Base-by-base conservation (phyloP, 495 filamentous ascomycete species). In the Trichoderma gamsii region DNA sequence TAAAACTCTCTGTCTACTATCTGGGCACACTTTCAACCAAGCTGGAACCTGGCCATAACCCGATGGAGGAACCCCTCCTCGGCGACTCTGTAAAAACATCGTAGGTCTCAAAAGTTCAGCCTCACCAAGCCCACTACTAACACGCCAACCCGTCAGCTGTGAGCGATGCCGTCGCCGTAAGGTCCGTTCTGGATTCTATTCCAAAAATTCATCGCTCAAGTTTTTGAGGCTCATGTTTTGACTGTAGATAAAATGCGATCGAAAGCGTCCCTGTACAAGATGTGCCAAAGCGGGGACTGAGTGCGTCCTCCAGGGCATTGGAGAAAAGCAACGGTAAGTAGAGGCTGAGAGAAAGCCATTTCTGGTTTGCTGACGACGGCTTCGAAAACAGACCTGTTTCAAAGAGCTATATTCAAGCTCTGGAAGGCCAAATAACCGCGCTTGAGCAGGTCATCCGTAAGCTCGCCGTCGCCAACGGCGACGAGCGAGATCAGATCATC, bases 181-280 rank as follows among this genome's bases (percentile, higher is more conserved):
- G 65, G 65, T 67, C 23, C 25, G 44, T n/a, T 43, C 8, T 41
- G 25, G 0, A 9, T 29, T 35, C 43, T 23, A 16, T 32, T 3
- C 16, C 8, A 52, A 5, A 9, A 7, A 32, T 4, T 11, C 43
- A 9, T 12, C 23, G 8, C 18, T 11, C 16, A 29, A 13, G 23
- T 18, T 59, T 59, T 27, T 25, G 18, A 35, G 11, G 9, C 65
- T 35, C 21, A 51, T 18, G 49, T 11, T 23, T 18, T 49, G 18
- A 43, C 25, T 43, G 13, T 51, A 76, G 73, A 73, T 75, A 32
- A 77, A 75, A 70, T 77, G 75, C 67, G 72, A 75, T 44, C 71
- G 72, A 18, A 67, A 66, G 12, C 70, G 71, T 38, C 75, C 75
- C 16, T 77, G 75, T 43, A 67, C 66, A 0, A 68, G 64, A 61